These are phyloP conservation scores for Penicillium flavigenum DNA, from an alignment of 495 filamentous ascomycete species.

Conservation along the genomic window DNA sequence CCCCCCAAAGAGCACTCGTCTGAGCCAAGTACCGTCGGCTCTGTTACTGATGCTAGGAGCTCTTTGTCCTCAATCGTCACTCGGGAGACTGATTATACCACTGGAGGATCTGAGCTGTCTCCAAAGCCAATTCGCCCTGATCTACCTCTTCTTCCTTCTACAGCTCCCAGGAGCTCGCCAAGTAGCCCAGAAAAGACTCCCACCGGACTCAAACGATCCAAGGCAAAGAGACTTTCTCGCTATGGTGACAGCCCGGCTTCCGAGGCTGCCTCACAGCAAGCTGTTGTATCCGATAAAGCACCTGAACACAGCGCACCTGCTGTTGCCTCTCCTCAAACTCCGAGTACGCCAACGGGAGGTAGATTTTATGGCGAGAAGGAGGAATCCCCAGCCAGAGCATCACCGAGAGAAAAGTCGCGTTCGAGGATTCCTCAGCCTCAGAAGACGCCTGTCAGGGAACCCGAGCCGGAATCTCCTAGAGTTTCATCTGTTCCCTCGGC, in stretches of 20 bases:
- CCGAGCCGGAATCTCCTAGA: slow-evolving; percentile 38
- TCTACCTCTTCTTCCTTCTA: slow-evolving; percentile 33
- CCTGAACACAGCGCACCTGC: slow-evolving; percentile 5
- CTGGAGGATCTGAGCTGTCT: slow-evolving; percentile 27
- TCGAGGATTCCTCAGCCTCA: slow-evolving; percentile 18
- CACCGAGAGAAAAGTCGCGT: slow-evolving; percentile 14
- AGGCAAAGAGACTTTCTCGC: slow-evolving; percentile 53
- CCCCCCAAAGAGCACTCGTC: slow-evolving; percentile 37
- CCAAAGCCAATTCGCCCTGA: slow-evolving; percentile 23
- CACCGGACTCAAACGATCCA: slow-evolving; percentile 52
- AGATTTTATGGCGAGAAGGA: slow-evolving; percentile 28
- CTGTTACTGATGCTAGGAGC: slow-evolving; percentile 31
- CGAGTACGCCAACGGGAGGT: slow-evolving; percentile 15
- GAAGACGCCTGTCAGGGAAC: slow-evolving; percentile 32
- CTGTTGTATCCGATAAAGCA: slow-evolving; percentile 15
- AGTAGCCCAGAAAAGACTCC: slow-evolving; percentile 31
- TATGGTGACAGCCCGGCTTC: slow-evolving; percentile 41
- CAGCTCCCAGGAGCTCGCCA: slow-evolving; percentile 5
- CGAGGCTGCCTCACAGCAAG: slow-evolving; percentile 25
- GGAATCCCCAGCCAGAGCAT: slow-evolving; percentile 5
- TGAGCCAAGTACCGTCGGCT: slow-evolving; percentile 40
- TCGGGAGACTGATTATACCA: slow-evolving; percentile 40
- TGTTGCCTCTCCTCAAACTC: neutral
- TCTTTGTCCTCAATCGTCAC: slow-evolving; percentile 40
- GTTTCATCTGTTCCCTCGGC: slow-evolving; percentile 58